These are phyloP conservation scores for Sherardia arvensis DNA, from an alignment of 257 asterid genomes.

Conservation along the genomic window DNA sequence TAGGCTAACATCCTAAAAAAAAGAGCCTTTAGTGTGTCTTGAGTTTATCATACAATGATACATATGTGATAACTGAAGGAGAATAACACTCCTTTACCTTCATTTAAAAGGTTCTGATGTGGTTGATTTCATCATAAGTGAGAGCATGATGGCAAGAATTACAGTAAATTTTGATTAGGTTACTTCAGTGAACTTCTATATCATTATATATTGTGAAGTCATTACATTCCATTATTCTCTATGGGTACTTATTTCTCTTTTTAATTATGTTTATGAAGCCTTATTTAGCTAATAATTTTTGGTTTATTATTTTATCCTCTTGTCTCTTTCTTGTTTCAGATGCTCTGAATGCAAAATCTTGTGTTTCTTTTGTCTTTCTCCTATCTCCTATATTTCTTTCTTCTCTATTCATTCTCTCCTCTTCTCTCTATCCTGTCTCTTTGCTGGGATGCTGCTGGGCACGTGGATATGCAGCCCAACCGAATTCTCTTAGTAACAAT, in stretches of 20 bases:
- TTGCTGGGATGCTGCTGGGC: constrained; percentile 74
- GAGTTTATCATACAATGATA: background rate
- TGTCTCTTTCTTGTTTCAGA: background rate
- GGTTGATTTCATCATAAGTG: background rate
- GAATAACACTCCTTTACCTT: background rate
- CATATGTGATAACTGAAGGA: background rate
- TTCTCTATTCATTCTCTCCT: constrained; percentile 74
- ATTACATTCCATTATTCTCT: background rate
- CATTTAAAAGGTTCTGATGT: background rate
- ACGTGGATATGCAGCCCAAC: constrained; percentile 93
- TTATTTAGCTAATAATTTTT: background rate
- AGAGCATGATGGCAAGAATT: background rate
- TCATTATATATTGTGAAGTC: background rate
- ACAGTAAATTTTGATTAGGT: background rate
- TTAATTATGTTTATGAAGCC: background rate
- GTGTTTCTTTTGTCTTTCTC: constrained; percentile 29
- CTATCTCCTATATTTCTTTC: constrained; percentile 41
- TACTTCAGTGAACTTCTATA: background rate
- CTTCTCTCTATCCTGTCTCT: constrained; percentile 73
- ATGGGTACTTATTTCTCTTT: background rate
- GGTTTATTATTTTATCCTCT: constrained; percentile 5
- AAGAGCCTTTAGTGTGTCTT: background rate
- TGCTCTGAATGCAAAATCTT: constrained; percentile 10
- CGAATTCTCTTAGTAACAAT: constrained; percentile 98
- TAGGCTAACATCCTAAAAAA: background rate